These are phyloP conservation scores for Xerocomus nothofagi DNA, from an alignment of 1,284 basidiomycete genomes.

Conservation along the genomic window DNA sequence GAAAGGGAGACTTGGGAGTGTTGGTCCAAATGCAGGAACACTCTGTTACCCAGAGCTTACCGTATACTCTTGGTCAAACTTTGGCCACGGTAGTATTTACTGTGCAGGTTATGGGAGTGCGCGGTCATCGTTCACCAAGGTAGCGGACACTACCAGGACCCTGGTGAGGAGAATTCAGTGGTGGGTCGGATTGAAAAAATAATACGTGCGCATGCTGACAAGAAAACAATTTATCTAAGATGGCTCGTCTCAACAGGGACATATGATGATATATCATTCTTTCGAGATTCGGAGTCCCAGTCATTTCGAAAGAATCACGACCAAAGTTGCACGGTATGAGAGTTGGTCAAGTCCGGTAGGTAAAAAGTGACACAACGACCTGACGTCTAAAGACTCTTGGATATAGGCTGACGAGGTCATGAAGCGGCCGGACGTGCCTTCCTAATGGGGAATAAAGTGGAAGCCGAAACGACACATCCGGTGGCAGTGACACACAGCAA, in stretches of 20 bases:
- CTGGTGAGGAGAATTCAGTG: slow-evolving; percentile 9
- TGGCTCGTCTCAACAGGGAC: neutral
- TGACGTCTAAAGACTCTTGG: slow-evolving; percentile 6
- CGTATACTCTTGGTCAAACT: neutral
- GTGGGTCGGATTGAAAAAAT: slow-evolving; percentile 4
- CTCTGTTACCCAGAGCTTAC: neutral
- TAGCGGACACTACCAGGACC: slow-evolving; percentile 2
- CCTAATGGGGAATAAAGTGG: neutral
- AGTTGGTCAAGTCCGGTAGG: neutral
- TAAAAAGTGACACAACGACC: slow-evolving; percentile 2
- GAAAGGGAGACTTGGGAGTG: slow-evolving; percentile 4
- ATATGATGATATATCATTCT: neutral
- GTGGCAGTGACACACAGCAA: slow-evolving; percentile 13
- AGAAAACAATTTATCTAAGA: slow-evolving; percentile 20
- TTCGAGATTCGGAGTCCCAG: neutral
- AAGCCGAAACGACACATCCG: neutral
- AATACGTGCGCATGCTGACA: slow-evolving; percentile 13
- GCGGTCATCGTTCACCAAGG: neutral
- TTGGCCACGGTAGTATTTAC: neutral
- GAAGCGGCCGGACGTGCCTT: too few species aligned
- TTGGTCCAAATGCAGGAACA: slow-evolving; percentile 1
- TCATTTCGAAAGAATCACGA: neutral
- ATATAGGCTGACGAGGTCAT: too few species aligned
- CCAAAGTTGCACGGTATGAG: neutral
- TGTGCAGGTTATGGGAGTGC: too few species aligned